Conservation (phyloP, 495 filamentous ascomycete species). For the Niebla homalea region DNA sequence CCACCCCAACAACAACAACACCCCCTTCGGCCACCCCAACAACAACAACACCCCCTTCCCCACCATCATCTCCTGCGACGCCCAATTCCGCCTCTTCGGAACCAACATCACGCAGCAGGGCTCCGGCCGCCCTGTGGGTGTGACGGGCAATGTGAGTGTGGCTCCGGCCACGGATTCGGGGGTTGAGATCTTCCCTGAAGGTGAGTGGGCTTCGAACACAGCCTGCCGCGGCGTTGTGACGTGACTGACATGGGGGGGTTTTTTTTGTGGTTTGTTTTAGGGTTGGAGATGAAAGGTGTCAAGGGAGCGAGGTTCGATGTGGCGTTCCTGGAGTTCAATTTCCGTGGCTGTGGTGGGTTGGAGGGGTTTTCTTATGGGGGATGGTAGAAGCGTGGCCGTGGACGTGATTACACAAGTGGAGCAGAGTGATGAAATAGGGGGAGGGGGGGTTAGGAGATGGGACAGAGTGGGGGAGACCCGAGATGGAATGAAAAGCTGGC, state of each 20-base stretch:
- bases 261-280: no score
- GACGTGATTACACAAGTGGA: no score
- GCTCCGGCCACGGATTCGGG: neutral
- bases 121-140: neutral
- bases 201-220: no score
- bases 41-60: no score
- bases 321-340: slow-evolving; percentile 8
- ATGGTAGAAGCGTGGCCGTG: no score
- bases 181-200: slow-evolving; percentile 1
- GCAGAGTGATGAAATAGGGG: no score
- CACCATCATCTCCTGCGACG: slow-evolving; percentile 5
- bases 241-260: no score
- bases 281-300: neutral
- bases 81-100: slow-evolving; percentile 4
- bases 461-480: no score
- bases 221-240: no score
- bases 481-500: no score
- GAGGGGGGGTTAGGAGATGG: no score
- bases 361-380: slow-evolving; percentile 1
- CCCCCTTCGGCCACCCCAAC: neutral
- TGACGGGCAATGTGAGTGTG: neutral
- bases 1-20: no score
- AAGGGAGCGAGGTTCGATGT: neutral
- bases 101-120: slow-evolving; percentile 4
- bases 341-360: slow-evolving; percentile 1